These are phyloP conservation scores for Clonostachys solani DNA, from an alignment of 2,329 filamentous ascomycete genomes.

Conservation along the genomic window DNA sequence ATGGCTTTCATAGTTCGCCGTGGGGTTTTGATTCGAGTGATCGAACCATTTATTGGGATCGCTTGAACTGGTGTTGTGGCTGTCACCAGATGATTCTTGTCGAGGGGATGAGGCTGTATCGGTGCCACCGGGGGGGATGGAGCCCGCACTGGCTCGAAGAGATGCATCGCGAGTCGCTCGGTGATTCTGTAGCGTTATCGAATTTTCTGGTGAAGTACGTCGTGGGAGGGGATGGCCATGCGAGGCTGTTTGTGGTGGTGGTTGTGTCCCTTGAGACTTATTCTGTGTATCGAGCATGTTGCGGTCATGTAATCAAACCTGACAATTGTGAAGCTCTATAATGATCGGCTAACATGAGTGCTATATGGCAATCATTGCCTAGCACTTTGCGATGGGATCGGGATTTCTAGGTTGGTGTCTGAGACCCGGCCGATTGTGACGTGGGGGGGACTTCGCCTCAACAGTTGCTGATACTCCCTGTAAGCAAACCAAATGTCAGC, in stretches of 20 bases:
- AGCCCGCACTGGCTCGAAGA: constrained; percentile 15
- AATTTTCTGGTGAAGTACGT: constrained; percentile 36
- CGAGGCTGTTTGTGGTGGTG: constrained; percentile 6
- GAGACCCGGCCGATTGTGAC: not conserved
- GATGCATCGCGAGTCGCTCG: constrained; percentile 37
- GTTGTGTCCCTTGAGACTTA: constrained; percentile 14
- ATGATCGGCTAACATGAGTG: too few relatives aligned
- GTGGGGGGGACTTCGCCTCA: not conserved
- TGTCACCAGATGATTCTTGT: constrained; percentile 43
- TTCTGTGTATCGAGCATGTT: constrained; percentile 21
- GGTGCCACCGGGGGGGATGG: constrained; percentile 5
- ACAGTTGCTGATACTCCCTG: not conserved
- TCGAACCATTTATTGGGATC: constrained; percentile 53
- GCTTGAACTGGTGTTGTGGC: constrained; percentile 40
- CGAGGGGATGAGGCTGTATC: constrained; percentile 14
- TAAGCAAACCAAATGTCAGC: not conserved
- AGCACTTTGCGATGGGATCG: too few relatives aligned
- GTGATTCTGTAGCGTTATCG: constrained; percentile 42
- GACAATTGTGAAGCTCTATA: too few relatives aligned
- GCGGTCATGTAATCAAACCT: not conserved
- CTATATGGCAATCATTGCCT: too few relatives aligned
- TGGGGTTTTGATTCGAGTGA: constrained; percentile 44
- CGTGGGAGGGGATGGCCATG: constrained; percentile 33
- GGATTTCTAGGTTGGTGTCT: too few relatives aligned
- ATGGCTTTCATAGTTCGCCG: constrained; percentile 30